phyloP scores from a whole-genome alignment of 345 rosid species.

The Adansonia digitata region DNA sequence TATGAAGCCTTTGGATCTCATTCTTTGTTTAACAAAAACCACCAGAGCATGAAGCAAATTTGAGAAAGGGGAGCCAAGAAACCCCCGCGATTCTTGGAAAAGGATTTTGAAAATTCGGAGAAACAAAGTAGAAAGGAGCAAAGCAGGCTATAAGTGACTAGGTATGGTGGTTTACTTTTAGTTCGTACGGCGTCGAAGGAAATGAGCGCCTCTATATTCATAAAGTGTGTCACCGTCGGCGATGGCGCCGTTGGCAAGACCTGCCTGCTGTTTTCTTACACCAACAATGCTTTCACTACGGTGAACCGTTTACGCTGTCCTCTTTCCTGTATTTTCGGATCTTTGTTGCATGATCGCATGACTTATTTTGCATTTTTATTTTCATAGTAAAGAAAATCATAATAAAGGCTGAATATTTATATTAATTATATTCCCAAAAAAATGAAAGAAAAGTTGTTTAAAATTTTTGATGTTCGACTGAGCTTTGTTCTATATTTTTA shows the following conservation, averaged over 20 bases:
- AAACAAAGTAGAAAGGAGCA: too few species aligned
- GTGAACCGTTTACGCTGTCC: constrained; percentile 21
- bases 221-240: too few species aligned
- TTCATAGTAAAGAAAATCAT: not conserved
- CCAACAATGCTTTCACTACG: constrained; percentile 91
- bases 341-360: not conserved
- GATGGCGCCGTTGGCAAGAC: too few species aligned
- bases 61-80: not conserved
- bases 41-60: constrained; percentile 3
- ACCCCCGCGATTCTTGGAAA: not conserved
- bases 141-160: too few species aligned
- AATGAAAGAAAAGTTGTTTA: not conserved
- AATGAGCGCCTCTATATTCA: too few species aligned
- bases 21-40: not conserved
- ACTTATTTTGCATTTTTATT: not conserved
- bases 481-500: not conserved
- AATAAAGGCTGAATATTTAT: not conserved
- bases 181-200: not conserved
- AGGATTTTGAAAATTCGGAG: not conserved
- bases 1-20: not conserved
- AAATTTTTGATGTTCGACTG: not conserved
- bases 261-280: not conserved
- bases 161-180: too few species aligned
- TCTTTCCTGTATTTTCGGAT: not conserved
- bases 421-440: not conserved